Percentiles rank a stretch among this genome's conserved stretches.
Evolutionary conservation across 768 basidiomycete genomes (phyloP).

Genomic region (Mycena latifolia): DNA sequence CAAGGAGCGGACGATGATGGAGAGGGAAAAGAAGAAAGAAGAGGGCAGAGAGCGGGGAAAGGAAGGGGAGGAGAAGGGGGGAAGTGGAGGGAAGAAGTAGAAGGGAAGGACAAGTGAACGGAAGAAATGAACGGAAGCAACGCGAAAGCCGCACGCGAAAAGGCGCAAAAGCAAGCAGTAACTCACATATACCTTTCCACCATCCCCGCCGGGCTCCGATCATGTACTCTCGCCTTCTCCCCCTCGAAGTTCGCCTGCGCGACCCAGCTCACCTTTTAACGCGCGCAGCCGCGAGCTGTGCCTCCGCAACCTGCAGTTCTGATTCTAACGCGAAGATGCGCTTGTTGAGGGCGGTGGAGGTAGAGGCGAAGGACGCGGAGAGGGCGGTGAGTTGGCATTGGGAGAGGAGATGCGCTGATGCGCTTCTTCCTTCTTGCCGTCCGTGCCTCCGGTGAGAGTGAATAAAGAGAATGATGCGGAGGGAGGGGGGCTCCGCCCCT

Average conservation of each 20-base stretch:
- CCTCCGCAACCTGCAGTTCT: conserved; percentile 57
- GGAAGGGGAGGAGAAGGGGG: no score
- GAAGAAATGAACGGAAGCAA: not conserved
- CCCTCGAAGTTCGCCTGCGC: conserved; percentile 66
- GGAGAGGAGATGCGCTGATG: not conserved
- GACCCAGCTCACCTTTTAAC: conserved; percentile 55
- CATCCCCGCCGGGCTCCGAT: conserved; percentile 84
- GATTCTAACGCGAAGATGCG: conserved; percentile 57
- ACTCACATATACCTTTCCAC: conserved; percentile 88
- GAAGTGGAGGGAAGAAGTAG: no score
- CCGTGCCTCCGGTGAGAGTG: no score
- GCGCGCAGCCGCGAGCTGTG: conserved; percentile 62
- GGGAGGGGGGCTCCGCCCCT: conserved; percentile 44
- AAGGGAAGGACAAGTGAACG: no score
- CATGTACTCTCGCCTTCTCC: conserved; percentile 69
- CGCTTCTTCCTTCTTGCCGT: no score
- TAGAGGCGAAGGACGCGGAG: conserved; percentile 62
- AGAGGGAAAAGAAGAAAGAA: no score
- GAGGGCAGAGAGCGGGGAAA: no score
- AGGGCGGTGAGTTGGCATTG: conserved; percentile 39
- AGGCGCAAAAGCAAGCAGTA: not conserved
- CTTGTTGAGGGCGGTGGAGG: conserved; percentile 56
- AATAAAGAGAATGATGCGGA: no score
- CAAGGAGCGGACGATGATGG: no score
- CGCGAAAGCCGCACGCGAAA: not conserved